These are phyloP conservation scores for Eucalyptus rudis DNA, from an alignment of 345 rosid species.

Conservation along the genomic window DNA sequence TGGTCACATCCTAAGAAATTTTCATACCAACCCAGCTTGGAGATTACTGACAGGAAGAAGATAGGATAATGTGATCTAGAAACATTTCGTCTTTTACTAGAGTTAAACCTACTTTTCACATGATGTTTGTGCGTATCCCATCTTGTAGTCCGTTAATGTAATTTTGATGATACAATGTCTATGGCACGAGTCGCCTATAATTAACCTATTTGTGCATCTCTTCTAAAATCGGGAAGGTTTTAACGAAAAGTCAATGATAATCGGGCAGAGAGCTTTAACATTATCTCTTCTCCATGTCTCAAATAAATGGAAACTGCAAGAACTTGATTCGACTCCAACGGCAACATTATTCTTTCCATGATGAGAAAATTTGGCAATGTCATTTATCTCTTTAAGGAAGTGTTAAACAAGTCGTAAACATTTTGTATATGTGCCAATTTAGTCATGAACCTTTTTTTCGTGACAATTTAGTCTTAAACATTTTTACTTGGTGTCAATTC, in stretches of 20 bases:
- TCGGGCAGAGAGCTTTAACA: not conserved
- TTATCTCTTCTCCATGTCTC: not conserved
- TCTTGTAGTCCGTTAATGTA: not conserved
- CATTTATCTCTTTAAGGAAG: too few species aligned
- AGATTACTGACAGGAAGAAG: not conserved
- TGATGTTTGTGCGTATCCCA: not conserved
- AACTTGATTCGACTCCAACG: not conserved
- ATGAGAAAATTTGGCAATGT: not conserved
- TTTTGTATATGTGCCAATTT: too few species aligned
- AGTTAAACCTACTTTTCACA: not conserved
- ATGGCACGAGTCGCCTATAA: not conserved
- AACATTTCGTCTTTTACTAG: not conserved
- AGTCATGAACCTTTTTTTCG: too few species aligned
- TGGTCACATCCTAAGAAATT: not conserved
- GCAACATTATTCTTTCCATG: not conserved
- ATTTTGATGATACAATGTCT: not conserved
- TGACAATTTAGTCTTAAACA: too few species aligned
- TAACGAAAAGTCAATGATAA: not conserved
- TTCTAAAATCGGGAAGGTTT: not conserved
- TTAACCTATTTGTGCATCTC: not conserved
- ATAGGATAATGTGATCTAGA: not conserved
- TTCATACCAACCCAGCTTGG: not conserved
- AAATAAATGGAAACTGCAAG: not conserved
- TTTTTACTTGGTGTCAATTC: rapidly evolving
- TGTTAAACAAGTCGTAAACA: too few species aligned